These are phyloP conservation scores for Mallotus japonicus DNA, from an alignment of 441 rosid genomes.

Conservation along the genomic window DNA sequence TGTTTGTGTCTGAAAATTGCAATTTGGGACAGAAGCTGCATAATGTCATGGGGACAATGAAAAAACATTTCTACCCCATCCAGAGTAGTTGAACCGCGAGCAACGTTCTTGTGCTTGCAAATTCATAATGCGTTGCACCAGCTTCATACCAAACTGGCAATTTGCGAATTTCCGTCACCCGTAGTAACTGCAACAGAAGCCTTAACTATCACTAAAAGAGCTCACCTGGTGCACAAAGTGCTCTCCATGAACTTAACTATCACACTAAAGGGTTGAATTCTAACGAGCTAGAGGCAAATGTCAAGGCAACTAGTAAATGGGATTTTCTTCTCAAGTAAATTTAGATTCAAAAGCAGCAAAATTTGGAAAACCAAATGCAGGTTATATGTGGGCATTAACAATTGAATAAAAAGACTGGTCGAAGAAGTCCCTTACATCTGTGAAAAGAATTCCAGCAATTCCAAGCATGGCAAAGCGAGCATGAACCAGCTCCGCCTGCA, in stretches of 20 bases:
- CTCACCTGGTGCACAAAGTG: too few species aligned
- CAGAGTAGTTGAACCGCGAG: conserved; percentile 63
- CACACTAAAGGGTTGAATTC: neutral
- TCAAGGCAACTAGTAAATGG: neutral
- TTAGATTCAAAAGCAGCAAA: neutral
- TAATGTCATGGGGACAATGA: neutral
- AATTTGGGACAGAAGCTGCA: neutral
- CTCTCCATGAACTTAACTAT: neutral
- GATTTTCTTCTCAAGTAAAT: neutral
- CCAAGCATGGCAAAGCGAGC: conserved; percentile 95
- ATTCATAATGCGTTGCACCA: conserved; percentile 71
- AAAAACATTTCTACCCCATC: conserved; percentile 62
- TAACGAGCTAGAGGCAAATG: neutral
- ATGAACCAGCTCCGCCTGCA: conserved; percentile 93
- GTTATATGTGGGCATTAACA: neutral
- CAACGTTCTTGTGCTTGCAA: conserved; percentile 75
- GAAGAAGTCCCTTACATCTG: conserved; percentile 52
- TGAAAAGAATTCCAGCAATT: conserved; percentile 87
- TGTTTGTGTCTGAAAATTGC: neutral
- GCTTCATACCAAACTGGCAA: conserved; percentile 97
- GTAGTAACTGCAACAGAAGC: conserved; percentile 51
- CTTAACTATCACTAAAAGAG: too few species aligned
- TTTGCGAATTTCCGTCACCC: conserved; percentile 62
- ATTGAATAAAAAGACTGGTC: neutral
- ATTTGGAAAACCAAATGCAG: neutral